Evolutionary conservation across 169 alveolate genomes (phyloP), one percentile per base, ranked within the genome.

Genomic region (Cryptosporidium sp.): DNA sequence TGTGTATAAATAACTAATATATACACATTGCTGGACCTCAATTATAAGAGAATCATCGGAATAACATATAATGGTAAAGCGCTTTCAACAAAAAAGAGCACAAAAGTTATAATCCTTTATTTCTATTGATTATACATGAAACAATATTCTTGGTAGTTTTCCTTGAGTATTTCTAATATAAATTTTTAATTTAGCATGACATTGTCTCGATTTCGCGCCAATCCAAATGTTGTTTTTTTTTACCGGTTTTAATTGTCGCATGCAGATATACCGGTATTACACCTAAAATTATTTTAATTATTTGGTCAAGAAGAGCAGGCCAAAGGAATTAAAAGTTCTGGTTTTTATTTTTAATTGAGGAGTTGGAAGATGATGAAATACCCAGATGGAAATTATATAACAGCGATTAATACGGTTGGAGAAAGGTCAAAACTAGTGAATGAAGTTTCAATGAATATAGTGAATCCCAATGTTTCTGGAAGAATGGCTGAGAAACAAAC

Each of bases 141-240:
- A 48, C 21, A 48, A 14, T 12, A 48, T 16, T 48, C 55, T 4
- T 41, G 6, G 45, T 39, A 41, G 14, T 41, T 41, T 41, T 9
- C 48, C 16, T 41, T 41, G 12, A 8, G 16, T 8, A 41, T 8
- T 41, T 8, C 48, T 41, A 41, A 41, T 41, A 48, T 48, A 48
- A 48, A 48, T 55, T 55, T 55, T 43, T 52, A 41, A 55, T 10
- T 71, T 59, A 37, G 62, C 75, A 62, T 31, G 74, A 37, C 23
- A 26, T 74, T 85, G 86, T 70, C 92, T 84, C 84, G 86, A 52
- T 85, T 74, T 50, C 86, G 84, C 84, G 85, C 85, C 68, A 52
- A 62, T 10, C 12, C 26, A 18, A 29, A 41, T 39, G 67, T 67
- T 45, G 52, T 39, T 55, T 59, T 59, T 39, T 55, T 59, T 59